A percentile compares a stretch with the other conserved stretches of the same genome.
Conservation (phyloP, 83 land plant genomes). For the Isoetes engelmannii region DNA sequence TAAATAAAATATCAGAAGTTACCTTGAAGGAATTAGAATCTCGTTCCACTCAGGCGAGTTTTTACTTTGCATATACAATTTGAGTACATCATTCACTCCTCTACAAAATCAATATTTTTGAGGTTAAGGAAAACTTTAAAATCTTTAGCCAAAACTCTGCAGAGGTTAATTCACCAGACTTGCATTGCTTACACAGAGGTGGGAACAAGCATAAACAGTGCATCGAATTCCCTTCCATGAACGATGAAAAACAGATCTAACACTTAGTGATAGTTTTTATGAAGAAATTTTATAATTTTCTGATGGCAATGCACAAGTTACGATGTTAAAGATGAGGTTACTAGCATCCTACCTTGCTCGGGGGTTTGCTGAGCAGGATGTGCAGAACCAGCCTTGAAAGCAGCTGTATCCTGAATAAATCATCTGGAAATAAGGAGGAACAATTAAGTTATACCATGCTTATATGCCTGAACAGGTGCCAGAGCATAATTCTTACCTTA, state of each 20-base stretch:
- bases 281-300: too few relatives aligned
- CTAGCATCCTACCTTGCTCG: constrained; percentile 46
- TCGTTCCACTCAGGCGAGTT: constrained; percentile 71
- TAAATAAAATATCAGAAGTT: constrained; percentile 4
- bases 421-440: constrained; percentile 39
- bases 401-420: constrained; percentile 87
- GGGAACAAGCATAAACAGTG: too few relatives aligned
- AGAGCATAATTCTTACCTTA: constrained; percentile 43
- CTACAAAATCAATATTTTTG: constrained; percentile 24
- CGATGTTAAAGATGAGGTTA: too few relatives aligned
- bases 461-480: not conserved
- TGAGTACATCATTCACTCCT: constrained; percentile 57
- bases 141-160: too few relatives aligned
- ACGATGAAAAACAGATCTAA: too few relatives aligned
- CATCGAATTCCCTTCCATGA: too few relatives aligned
- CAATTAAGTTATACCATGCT: not conserved
- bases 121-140: too few relatives aligned
- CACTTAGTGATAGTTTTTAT: too few relatives aligned
- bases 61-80: constrained; percentile 46
- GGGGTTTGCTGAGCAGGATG: constrained; percentile 69
- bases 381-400: constrained; percentile 96
- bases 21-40: constrained; percentile 71
- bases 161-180: too few relatives aligned
- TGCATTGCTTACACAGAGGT: too few relatives aligned
- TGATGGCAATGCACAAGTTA: too few relatives aligned